Conservation (phyloP, 2,329 filamentous ascomycete species). For the Beauveria australis region DNA sequence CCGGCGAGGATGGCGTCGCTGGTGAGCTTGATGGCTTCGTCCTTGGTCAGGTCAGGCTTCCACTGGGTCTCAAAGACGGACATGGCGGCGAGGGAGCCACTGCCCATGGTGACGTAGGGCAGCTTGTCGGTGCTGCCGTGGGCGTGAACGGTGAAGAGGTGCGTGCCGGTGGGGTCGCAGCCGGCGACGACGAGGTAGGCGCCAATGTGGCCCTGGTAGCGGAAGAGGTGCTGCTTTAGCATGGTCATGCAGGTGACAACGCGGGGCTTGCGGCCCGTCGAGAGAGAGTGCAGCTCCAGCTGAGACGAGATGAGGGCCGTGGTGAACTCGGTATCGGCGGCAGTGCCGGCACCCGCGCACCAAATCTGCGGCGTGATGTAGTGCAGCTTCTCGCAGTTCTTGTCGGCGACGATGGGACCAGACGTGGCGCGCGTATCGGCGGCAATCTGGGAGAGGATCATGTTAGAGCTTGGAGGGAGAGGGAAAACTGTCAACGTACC, state of each 20-base stretch:
- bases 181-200: constrained; percentile 96
- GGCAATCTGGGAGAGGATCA: constrained; percentile 57
- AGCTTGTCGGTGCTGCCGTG: constrained; percentile 98
- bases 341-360: constrained; percentile 96
- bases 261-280: constrained; percentile 90
- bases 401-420: constrained; percentile 97
- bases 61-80: constrained; percentile 95
- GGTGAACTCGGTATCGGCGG: constrained; percentile 98
- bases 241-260: constrained; percentile 99
- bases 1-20: constrained; percentile 86
- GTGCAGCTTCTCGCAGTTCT: constrained; percentile 99
- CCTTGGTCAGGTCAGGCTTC: constrained; percentile 68
- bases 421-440: constrained; percentile 97
- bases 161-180: constrained; percentile 88
- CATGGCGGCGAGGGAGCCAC: constrained; percentile 93
- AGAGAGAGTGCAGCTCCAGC: constrained; percentile 93
- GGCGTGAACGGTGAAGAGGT: constrained; percentile 96
- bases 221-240: constrained; percentile 98
- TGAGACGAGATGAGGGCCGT: constrained; percentile 97
- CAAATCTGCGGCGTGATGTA: constrained; percentile 98
- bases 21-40: constrained; percentile 75
- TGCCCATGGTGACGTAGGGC: constrained; percentile 98
- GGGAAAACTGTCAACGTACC: constrained; percentile 42
- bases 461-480: not conserved
- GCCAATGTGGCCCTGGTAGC: constrained; percentile 94